Evolutionary conservation across 1,284 basidiomycete genomes (phyloP).

Genomic region (Ustilago shanxiensis): DNA sequence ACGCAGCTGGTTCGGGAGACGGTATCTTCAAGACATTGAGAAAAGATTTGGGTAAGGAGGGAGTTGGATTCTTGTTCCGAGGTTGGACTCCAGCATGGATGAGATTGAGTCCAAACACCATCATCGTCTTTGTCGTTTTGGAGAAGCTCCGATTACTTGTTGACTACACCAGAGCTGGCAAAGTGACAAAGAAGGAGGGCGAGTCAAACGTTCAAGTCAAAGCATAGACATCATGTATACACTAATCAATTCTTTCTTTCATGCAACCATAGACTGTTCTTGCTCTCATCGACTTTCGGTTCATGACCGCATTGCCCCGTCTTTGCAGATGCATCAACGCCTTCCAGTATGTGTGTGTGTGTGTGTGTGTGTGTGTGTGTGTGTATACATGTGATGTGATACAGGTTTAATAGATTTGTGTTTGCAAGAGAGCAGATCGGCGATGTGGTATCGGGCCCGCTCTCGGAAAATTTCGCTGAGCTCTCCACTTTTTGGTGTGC

Average conservation of each 20-base stretch:
- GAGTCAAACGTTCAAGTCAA: slow-evolving; percentile 15
- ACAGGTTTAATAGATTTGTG: not conserved
- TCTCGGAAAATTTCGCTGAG: slow-evolving; percentile 2
- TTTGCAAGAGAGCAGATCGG: slow-evolving; percentile 4
- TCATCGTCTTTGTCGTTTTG: slow-evolving; percentile 66
- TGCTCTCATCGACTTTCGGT: too few species aligned
- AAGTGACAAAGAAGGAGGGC: not conserved
- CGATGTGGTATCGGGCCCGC: slow-evolving; percentile 7
- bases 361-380: too few species aligned
- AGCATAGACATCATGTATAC: slow-evolving; percentile 9
- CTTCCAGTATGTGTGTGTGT: not conserved
- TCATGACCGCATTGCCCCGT: too few species aligned
- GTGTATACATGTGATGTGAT: too few species aligned
- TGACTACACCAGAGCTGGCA: slow-evolving; percentile 44
- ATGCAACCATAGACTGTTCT: not conserved
- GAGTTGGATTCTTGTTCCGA: slow-evolving; percentile 73
- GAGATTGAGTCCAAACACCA: slow-evolving; percentile 66
- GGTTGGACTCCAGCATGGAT: slow-evolving; percentile 75
- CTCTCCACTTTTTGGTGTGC: slow-evolving; percentile 16
- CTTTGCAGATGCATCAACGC: not conserved
- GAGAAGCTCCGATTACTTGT: slow-evolving; percentile 63
- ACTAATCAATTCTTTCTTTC: not conserved
- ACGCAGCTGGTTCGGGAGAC: slow-evolving; percentile 42
- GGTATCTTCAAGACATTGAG: slow-evolving; percentile 52
- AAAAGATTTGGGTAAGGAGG: slow-evolving; percentile 67